Conservation (phyloP, 331 rosid species). For the Saraca asoca region DNA sequence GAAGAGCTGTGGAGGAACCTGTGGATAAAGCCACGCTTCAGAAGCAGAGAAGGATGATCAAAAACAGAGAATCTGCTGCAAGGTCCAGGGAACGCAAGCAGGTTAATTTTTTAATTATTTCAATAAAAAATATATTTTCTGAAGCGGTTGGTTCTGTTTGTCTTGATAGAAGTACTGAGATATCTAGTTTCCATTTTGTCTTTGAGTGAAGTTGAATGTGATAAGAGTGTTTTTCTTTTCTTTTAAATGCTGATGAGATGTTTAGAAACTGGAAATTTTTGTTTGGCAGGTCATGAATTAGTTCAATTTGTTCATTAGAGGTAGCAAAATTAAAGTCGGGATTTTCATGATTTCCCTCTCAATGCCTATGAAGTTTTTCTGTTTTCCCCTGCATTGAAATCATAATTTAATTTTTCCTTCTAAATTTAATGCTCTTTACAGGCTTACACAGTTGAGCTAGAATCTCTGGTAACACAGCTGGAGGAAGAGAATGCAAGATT, state of each 20-base stretch:
- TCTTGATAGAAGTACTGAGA: too few species aligned
- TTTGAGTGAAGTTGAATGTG: not conserved
- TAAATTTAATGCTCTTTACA: slow-evolving; percentile 32
- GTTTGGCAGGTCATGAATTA: too few species aligned
- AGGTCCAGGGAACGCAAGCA: slow-evolving; percentile 97
- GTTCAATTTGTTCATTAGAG: not conserved
- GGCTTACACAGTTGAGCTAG: slow-evolving; percentile 89
- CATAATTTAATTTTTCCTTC: not conserved
- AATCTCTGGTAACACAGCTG: slow-evolving; percentile 64
- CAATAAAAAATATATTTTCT: too few species aligned
- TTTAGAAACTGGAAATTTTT: not conserved
- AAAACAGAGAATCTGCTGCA: slow-evolving; percentile 94
- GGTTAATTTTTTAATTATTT: slow-evolving; percentile 37
- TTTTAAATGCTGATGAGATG: slow-evolving; percentile 11
- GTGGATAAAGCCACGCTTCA: slow-evolving; percentile 83
- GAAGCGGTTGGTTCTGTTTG: too few species aligned
- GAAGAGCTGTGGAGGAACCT: slow-evolving; percentile 63
- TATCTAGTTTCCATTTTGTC: not conserved
- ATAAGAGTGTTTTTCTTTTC: not conserved
- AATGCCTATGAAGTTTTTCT: too few species aligned
- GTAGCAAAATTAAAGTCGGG: too few species aligned
- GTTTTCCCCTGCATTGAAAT: not conserved
- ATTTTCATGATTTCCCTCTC: too few species aligned
- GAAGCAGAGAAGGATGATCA: slow-evolving; percentile 85
- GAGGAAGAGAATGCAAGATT: slow-evolving; percentile 73